Percentiles rank a stretch among this genome's conserved stretches.
These are phyloP conservation scores for Phytophthora hybrid DNA, from an alignment of 352 stramenopile species.

Conservation along the genomic window DNA sequence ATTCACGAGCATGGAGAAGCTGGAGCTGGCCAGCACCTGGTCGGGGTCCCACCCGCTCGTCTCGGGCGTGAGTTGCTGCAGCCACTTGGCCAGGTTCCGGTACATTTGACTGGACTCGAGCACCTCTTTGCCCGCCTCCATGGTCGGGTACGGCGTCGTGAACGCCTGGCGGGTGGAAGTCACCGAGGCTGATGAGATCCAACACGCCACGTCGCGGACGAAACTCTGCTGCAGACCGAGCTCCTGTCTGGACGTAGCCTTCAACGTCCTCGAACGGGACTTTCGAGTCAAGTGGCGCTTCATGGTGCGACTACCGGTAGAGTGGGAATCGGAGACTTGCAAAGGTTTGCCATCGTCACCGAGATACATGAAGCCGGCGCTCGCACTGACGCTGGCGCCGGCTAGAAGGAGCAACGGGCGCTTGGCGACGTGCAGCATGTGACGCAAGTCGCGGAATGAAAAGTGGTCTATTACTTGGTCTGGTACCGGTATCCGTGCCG, in stretches of 20 bases:
- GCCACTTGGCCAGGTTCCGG: slow-evolving; percentile 55
- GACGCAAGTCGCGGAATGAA: slow-evolving; percentile 24
- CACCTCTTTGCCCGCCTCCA: slow-evolving; percentile 25
- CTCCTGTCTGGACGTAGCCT: slow-evolving; percentile 58
- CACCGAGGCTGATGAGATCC: slow-evolving; percentile 69
- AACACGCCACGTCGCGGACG: slow-evolving; percentile 70
- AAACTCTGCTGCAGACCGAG: slow-evolving; percentile 78
- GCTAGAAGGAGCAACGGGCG: slow-evolving; percentile 64
- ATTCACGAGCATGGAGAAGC: slow-evolving; percentile 74
- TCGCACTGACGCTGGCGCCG: slow-evolving; percentile 59
- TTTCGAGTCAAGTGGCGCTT: slow-evolving; percentile 30
- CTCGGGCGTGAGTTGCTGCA: slow-evolving; percentile 51
- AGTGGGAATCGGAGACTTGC: neutral
- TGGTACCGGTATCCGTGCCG: no score
- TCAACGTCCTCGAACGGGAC: slow-evolving; percentile 33
- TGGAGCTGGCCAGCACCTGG: slow-evolving; percentile 60
- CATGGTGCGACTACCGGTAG: slow-evolving; percentile 6
- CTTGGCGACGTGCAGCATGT: slow-evolving; percentile 58
- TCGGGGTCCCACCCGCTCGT: slow-evolving; percentile 49
- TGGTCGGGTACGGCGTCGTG: slow-evolving; percentile 32
- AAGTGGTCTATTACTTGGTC: no score
- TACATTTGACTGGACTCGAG: slow-evolving; percentile 42
- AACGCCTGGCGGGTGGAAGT: slow-evolving; percentile 65
- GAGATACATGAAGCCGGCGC: slow-evolving; percentile 59
- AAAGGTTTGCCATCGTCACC: slow-evolving; percentile 45